Percentiles rank a stretch among this genome's conserved stretches.
Conservation (phyloP, 331 rosid species). For the Rhamnella rubrinervis region DNA sequence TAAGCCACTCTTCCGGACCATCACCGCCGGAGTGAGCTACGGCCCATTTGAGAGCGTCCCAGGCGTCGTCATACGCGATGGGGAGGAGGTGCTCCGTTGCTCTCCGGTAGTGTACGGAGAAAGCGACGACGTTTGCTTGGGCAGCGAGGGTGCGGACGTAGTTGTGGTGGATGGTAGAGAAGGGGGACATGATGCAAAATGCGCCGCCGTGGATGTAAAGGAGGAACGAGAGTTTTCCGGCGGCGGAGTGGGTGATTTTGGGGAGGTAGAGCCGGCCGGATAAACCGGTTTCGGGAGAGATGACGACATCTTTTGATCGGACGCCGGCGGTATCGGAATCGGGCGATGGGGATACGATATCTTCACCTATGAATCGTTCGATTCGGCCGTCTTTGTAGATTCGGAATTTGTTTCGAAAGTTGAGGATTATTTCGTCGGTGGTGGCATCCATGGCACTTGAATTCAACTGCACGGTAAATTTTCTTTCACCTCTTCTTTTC, state of each 20-base stretch:
- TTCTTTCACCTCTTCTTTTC: too few relatives aligned
- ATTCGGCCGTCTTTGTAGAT: slow-evolving; percentile 24
- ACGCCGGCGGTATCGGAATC: slow-evolving; percentile 18
- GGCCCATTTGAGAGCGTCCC: slow-evolving; percentile 21
- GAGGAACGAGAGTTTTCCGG: slow-evolving; percentile 15
- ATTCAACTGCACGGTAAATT: too few relatives aligned
- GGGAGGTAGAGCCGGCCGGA: slow-evolving; percentile 21
- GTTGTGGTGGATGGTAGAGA: background rate
- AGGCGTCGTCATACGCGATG: slow-evolving; percentile 16
- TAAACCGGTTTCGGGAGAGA: slow-evolving; percentile 6
- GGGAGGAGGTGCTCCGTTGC: slow-evolving; percentile 24
- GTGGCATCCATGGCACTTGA: background rate
- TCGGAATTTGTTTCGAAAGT: background rate
- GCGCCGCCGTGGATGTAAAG: slow-evolving; percentile 30
- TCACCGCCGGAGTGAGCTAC: background rate
- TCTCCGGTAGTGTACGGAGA: slow-evolving; percentile 25
- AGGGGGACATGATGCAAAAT: slow-evolving; percentile 19
- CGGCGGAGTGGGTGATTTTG: background rate
- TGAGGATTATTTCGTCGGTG: background rate
- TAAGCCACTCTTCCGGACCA: slow-evolving; percentile 20
- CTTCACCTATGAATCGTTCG: background rate
- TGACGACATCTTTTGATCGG: slow-evolving; percentile 19
- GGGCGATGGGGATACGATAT: background rate
- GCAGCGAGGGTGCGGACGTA: slow-evolving; percentile 3
- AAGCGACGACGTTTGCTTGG: slow-evolving; percentile 4